phyloP scores from a whole-genome alignment of 2,329 filamentous ascomycete genomes.

The Fusarium camptoceras region DNA sequence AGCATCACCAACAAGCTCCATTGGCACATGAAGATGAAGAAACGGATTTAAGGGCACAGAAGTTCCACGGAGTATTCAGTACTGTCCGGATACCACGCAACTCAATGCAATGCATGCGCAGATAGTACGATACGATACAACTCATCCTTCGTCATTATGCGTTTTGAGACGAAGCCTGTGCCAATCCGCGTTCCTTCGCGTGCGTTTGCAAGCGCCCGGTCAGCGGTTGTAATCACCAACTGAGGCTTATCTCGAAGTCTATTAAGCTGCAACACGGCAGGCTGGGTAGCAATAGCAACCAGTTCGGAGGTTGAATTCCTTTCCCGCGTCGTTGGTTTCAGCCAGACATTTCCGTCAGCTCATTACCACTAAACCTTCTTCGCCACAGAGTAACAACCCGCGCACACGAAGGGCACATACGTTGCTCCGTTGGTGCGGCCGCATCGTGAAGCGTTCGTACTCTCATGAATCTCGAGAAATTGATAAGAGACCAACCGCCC shows the following conservation, averaged over 20 bases:
- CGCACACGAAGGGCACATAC: background rate
- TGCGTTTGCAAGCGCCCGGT: constrained; percentile 23
- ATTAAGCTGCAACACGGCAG: background rate
- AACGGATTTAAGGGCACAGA: background rate
- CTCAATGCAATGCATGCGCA: constrained; percentile 11
- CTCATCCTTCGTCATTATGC: constrained; percentile 33
- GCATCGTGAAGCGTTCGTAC: constrained; percentile 1
- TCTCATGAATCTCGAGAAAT: constrained; percentile 1
- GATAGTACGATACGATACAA: constrained; percentile 10
- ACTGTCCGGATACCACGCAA: background rate
- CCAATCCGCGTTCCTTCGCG: constrained; percentile 29
- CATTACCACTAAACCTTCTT: constrained; percentile 14
- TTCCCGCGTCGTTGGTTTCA: constrained; percentile 9
- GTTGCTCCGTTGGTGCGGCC: background rate
- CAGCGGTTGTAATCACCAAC: constrained; percentile 18
- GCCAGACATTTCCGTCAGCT: background rate
- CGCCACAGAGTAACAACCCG: constrained; percentile 10
- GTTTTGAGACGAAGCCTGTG: constrained; percentile 22
- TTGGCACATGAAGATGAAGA: constrained; percentile 19
- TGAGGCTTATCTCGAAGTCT: constrained; percentile 37
- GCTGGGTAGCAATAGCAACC: constrained; percentile 4
- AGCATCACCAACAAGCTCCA: background rate
- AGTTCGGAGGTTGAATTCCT: constrained; percentile 5
- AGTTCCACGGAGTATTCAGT: background rate
- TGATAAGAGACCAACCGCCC: constrained; percentile 35